phyloP scores from a whole-genome alignment of 2,329 filamentous ascomycete genomes.

The Pestalotiopsis sp. region DNA sequence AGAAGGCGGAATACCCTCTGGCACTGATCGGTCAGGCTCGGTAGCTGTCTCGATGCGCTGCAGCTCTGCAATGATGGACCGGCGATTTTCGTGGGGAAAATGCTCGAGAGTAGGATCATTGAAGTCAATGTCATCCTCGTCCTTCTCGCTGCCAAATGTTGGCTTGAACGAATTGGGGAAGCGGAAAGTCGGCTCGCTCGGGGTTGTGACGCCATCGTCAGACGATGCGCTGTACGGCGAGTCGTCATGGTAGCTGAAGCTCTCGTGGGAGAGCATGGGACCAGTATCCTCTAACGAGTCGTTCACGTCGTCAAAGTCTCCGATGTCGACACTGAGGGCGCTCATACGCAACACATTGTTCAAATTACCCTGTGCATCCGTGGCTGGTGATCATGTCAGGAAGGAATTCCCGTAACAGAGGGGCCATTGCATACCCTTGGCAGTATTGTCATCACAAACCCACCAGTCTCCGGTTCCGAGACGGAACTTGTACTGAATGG shows the following conservation, averaged over 20 bases:
- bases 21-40: conserved; percentile 28
- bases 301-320: conserved; percentile 20
- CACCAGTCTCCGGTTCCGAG: conserved; percentile 71
- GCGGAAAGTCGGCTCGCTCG: neutral
- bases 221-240: neutral
- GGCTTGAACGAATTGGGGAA: neutral
- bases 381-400: conserved; percentile 27
- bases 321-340: conserved; percentile 14
- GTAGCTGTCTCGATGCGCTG: conserved; percentile 32
- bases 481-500: conserved; percentile 77
- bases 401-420: conserved; percentile 6
- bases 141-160: neutral
- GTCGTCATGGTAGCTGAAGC: conserved; percentile 17
- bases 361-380: conserved; percentile 48
- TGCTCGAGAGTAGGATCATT: conserved; percentile 31
- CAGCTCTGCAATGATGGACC: conserved; percentile 33
- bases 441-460: conserved; percentile 65
- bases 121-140: conserved; percentile 21
- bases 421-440: conserved; percentile 53
- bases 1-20: conserved; percentile 22
- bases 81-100: conserved; percentile 31
- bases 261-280: conserved; percentile 28
- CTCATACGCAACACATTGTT: conserved; percentile 50
- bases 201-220: neutral
- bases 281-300: conserved; percentile 7